Evolutionary conservation across 2,329 filamentous ascomycete species (phyloP).

Genomic region (Trichoderma citrinoviride): DNA sequence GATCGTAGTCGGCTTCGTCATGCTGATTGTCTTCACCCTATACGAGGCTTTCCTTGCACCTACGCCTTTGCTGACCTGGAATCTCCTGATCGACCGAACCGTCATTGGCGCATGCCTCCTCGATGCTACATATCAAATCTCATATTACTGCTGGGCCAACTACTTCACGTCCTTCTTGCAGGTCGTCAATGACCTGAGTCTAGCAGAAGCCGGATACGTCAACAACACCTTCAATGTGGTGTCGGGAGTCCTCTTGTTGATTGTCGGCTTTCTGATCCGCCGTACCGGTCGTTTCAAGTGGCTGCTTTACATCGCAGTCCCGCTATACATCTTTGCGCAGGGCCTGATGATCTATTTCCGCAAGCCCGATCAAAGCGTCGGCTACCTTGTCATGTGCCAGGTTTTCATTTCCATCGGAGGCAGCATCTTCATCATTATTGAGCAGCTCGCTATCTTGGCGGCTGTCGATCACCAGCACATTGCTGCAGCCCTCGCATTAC

Average conservation of each 20-base stretch:
- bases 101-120: constrained; percentile 51
- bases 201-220: constrained; percentile 48
- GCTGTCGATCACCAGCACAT: constrained; percentile 54
- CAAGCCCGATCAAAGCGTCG: constrained; percentile 40
- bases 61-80: constrained; percentile 54
- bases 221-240: constrained; percentile 51
- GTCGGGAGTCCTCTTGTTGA: constrained; percentile 47
- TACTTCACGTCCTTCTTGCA: constrained; percentile 58
- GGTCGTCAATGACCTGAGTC: constrained; percentile 45
- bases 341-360: constrained; percentile 40
- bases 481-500: constrained; percentile 47
- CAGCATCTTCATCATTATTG: constrained; percentile 52
- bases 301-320: constrained; percentile 43
- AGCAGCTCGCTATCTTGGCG: constrained; percentile 58
- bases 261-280: constrained; percentile 48
- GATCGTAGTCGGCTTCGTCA: constrained; percentile 58
- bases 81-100: constrained; percentile 50
- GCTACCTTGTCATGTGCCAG: constrained; percentile 53
- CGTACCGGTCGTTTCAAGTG: constrained; percentile 50
- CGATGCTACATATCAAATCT: constrained; percentile 45
- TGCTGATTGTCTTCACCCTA: constrained; percentile 53
- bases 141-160: constrained; percentile 52
- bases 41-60: constrained; percentile 59
- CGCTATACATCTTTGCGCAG: constrained; percentile 54
- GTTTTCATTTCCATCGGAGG: constrained; percentile 53